phyloP scores from a whole-genome alignment of 164 flowering plant genomes.

The Berberis vulgaris region DNA sequence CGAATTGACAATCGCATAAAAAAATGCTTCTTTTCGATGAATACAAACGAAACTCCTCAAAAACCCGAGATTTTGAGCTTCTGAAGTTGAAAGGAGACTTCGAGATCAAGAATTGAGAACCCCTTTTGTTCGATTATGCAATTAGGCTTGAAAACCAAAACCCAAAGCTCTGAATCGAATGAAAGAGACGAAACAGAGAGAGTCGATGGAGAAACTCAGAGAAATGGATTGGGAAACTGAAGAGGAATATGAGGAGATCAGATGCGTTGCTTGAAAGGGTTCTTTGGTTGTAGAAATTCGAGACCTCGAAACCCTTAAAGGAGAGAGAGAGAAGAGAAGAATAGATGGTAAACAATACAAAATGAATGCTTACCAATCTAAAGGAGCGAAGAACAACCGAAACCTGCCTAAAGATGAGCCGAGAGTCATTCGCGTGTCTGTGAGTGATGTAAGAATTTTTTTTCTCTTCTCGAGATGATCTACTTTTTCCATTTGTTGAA shows the following conservation, averaged over 20 bases:
- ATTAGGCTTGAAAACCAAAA: not conserved
- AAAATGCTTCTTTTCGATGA: not conserved
- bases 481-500: no score
- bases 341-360: no score
- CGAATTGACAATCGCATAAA: not conserved
- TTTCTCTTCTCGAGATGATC: no score
- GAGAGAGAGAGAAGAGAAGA: not conserved
- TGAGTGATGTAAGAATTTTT: no score
- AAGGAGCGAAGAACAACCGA: not conserved
- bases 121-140: not conserved
- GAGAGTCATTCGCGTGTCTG: no score
- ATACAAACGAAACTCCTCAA: no score
- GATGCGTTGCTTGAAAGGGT: not conserved
- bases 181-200: not conserved
- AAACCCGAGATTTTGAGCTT: not conserved
- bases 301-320: constrained; percentile 2
- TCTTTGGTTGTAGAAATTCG: not conserved
- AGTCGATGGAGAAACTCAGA: not conserved
- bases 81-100: not conserved
- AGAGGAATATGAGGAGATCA: not conserved
- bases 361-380: not conserved
- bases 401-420: not conserved
- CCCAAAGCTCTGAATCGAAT: not conserved
- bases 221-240: not conserved
- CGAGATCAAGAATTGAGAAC: not conserved